Evolutionary conservation across 2,329 filamentous ascomycete genomes (phyloP), one percentile per base, ranked within the genome.

Genomic region (Ascochyta koolunga): DNA sequence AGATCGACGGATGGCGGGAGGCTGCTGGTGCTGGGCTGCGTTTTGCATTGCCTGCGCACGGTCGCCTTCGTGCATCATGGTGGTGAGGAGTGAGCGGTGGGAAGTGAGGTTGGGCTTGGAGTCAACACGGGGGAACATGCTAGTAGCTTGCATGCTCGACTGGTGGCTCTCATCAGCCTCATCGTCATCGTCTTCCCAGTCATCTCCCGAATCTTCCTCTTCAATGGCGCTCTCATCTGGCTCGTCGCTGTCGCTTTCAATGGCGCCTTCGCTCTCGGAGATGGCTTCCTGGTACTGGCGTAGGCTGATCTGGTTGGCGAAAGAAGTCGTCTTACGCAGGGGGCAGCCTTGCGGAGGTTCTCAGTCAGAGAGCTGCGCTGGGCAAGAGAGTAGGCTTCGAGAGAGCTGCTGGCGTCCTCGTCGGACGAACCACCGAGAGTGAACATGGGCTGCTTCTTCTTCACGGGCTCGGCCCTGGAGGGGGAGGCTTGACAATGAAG

Each of bases 111-210:
- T 91, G 7, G 88, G 86, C 73, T 87, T 87, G 35, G 93, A 97
- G 73, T 96, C 91, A 42, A 98, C 92, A 8, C 95, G 89, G 74
- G 93, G 87, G 82, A 99, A 99, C 66, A 91, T 82, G 18, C 86
- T 83, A 68, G 86, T 87, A 56, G 95, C 89, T 58, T 95, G 90
- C 45, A 92, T 83, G 71, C 90, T 96, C 1, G 90, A 90, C 63
- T 90, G 89, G 52, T 88, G 89, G 70, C 89, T 95, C 64, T 96
- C 90, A 19, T 90, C 85, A 53, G 85, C 86, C 50, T 88, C 85
- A 53, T 85, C 86, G 52, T 88, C 86, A 56, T 86, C 86, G 59
- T 89, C 87, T 68, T 77, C 79, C 42, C 62, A 62, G 25, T 78
- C 79, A 1, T 79, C 80, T 24, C 80, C 78, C 31, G 78, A 77